phyloP scores from a whole-genome alignment of 2,329 filamentous ascomycete genomes.

The Dactylellina parvicollis region DNA sequence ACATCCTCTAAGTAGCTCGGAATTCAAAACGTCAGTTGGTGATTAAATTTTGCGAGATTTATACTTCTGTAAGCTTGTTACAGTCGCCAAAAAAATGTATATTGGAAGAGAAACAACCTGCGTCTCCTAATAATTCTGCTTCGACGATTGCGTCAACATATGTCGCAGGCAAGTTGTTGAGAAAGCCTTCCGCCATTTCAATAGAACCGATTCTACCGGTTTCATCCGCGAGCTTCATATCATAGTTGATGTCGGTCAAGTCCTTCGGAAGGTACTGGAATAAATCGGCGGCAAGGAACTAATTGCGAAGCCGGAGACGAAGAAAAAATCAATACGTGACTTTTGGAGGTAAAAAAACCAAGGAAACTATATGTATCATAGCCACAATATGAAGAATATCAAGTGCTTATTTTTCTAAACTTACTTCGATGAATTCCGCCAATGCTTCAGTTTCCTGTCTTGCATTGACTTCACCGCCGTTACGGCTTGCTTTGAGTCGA shows the following conservation, averaged over 20 bases:
- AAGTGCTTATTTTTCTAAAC: background rate
- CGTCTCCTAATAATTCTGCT: constrained; percentile 44
- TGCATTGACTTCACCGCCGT: constrained; percentile 47
- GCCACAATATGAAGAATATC: background rate
- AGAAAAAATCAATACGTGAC: constrained; percentile 29
- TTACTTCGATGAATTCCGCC: constrained; percentile 47
- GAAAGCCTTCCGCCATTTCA: constrained; percentile 38
- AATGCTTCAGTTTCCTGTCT: constrained; percentile 48
- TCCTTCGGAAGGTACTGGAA: constrained; percentile 48
- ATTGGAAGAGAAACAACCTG: constrained; percentile 39
- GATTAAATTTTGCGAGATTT: background rate
- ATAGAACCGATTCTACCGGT: constrained; percentile 35
- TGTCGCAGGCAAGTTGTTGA: constrained; percentile 46
- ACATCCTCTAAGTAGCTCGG: constrained; percentile 36
- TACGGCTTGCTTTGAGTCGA: constrained; percentile 35
- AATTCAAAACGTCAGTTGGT: constrained; percentile 7
- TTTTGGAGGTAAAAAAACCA: constrained; percentile 8
- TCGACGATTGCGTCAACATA: constrained; percentile 51
- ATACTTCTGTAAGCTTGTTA: too few species aligned
- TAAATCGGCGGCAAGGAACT: constrained; percentile 53
- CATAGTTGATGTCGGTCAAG: constrained; percentile 45
- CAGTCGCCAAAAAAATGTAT: background rate
- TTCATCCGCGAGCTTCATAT: constrained; percentile 47
- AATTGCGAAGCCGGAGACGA: constrained; percentile 6
- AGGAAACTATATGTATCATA: too few species aligned